Evolutionary conservation across 345 rosid species (phyloP).

Genomic region (Populus pruinosa): DNA sequence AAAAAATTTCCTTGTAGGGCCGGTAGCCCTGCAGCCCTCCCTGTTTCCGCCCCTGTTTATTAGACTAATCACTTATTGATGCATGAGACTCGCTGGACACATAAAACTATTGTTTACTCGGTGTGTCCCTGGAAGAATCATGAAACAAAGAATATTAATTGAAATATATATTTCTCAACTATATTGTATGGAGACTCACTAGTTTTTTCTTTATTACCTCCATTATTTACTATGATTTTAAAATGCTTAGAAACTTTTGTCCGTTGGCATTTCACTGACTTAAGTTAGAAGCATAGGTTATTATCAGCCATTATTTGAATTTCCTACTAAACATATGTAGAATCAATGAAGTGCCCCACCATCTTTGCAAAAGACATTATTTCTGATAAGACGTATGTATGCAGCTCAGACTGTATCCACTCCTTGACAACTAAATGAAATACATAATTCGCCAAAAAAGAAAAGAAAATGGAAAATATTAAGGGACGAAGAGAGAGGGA

Average conservation of each 20-base stretch:
- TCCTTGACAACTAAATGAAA: not conserved
- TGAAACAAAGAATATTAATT: not conserved
- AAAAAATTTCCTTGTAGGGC: too few relatives aligned
- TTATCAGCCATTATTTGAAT: constrained; percentile 1
- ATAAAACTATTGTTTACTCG: not conserved
- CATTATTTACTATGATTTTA: not conserved
- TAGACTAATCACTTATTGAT: not conserved
- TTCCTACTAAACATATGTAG: constrained; percentile 1
- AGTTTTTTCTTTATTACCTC: not conserved
- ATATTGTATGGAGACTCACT: not conserved
- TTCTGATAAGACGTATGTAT: constrained; percentile 38
- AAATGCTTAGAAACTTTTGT: not conserved
- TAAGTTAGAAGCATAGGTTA: constrained; percentile 31
- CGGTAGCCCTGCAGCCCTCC: too few relatives aligned
- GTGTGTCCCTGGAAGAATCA: not conserved
- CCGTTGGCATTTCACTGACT: constrained; percentile 5
- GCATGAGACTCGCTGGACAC: not conserved
- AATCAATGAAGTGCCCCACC: constrained; percentile 38
- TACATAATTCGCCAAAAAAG: not conserved
- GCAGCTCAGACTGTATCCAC: constrained; percentile 21
- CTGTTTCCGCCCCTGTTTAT: too few relatives aligned
- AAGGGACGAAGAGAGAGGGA: not conserved
- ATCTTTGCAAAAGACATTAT: constrained; percentile 31
- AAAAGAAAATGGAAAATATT: not conserved
- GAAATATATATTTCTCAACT: not conserved